phyloP scores from a whole-genome alignment of 2,329 filamentous ascomycete species.

The Plenodomus tracheiphilus region DNA sequence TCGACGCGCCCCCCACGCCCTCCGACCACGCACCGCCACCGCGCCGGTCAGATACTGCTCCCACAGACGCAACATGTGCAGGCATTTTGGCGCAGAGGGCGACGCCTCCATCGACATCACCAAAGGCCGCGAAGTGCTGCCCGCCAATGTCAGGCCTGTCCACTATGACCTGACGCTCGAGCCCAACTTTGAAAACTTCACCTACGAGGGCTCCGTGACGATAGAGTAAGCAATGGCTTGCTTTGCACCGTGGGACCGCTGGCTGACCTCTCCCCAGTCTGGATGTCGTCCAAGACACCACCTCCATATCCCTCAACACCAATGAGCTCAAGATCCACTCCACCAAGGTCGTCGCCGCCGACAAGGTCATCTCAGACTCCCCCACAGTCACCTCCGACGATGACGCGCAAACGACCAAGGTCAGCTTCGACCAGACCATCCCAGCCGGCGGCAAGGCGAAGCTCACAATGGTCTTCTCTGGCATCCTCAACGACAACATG shows the following conservation, averaged over 20 bases:
- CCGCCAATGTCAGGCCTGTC: constrained; percentile 85
- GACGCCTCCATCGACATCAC: constrained; percentile 62
- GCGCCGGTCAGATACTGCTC: constrained; percentile 64
- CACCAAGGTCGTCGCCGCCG: constrained; percentile 67
- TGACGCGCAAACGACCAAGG: constrained; percentile 77
- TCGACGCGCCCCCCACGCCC: constrained; percentile 23
- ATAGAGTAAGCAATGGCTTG: constrained; percentile 65
- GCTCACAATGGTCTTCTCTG: constrained; percentile 76
- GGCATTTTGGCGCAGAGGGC: constrained; percentile 59
- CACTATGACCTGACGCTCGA: constrained; percentile 93
- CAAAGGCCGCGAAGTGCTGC: constrained; percentile 79
- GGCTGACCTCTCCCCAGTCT: constrained; percentile 54
- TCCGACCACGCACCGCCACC: constrained; percentile 21
- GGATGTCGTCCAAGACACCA: constrained; percentile 82
- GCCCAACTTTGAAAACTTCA: constrained; percentile 85
- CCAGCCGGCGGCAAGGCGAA: constrained; percentile 76
- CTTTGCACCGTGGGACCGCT: background rate
- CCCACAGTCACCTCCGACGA: constrained; percentile 74
- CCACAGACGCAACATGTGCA: constrained; percentile 75
- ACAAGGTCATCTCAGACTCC: constrained; percentile 61
- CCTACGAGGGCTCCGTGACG: constrained; percentile 79
- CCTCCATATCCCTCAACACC: constrained; percentile 83
- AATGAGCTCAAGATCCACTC: constrained; percentile 82
- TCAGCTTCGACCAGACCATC: constrained; percentile 75
- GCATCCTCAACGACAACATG: constrained; percentile 89